Evolutionary conservation across 768 basidiomycete species (phyloP), one percentile per base, ranked within the genome.

Genomic region (Lentinus tigrinus): DNA sequence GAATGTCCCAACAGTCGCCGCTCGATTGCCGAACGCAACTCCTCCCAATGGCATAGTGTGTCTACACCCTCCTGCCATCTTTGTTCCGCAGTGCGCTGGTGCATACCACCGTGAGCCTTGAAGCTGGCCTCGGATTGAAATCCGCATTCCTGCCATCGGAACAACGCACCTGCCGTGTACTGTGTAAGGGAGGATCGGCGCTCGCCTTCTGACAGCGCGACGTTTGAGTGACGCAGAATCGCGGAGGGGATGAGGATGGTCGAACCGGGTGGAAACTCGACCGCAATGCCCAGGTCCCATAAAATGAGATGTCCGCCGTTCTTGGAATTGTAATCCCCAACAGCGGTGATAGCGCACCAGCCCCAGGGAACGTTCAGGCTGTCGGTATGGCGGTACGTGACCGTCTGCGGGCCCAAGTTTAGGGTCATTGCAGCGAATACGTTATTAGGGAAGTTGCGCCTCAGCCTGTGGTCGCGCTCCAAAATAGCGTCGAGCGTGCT

Each of bases 201-300:
- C 49, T 64, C 56, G 16, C 31, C 46, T 4, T 19, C 14, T 19
- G 31, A 21, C 6, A 68, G 42, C 0, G 58, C 42, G 11, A 52
- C 57, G 49, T 69, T 69, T 3, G 37, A 44, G 39, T 69, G 66
- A 7, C 40, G 47, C 36, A 67, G n/a, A 2, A 54, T 23, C 5
- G 62, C 67, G 17, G 64, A 67, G 0, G 67, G 67, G 19, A 69
- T 54, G 46, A 65, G 50, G 46, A 65, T 53, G 14, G 51, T 55
- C 0, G 47, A 23, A 4, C 65, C 65, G 19, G 57, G 63, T 10
- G 63, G 67, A 28, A 65, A 65, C 39, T 67, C 66, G 27, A 67
- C 51, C 50, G 65, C 40, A 24, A 67, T 47, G 14, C 51, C 47
- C 11, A 62, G 28, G 16, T 63, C 54, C 26, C 47, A 38, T 1